Evolutionary conservation across 495 filamentous ascomycete species (phyloP), one percentile per base, ranked within the genome.

Genomic region (Aspergillus biplanus): DNA sequence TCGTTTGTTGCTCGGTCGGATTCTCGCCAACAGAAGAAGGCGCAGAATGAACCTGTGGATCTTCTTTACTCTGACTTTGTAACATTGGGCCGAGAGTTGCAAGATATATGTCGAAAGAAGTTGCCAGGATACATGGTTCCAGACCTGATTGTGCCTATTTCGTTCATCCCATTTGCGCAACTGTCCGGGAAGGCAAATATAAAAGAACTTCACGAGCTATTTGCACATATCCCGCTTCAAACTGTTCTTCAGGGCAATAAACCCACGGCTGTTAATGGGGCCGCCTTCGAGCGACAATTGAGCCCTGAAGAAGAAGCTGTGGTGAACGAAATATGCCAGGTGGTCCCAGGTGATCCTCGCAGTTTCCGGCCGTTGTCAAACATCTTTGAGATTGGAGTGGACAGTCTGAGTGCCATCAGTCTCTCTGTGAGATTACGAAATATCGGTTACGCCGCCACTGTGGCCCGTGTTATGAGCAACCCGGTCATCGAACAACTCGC

Each of bases 391-490:
- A 63, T 73, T 31, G 75, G 75, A 8, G 42, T 78, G n/a, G 75
- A 78, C 58, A 78, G 75, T 58, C 61, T 78, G 7, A 76, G 67
- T 21, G 75, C 68, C 16, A 78, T 78, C 21, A 89, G 86, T 65
- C 78, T 92, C 3, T 85, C 89, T 2, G 84, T 90, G 5, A 80
- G 83, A 53, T 78, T 94, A 15, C 86, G 85, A 61, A 80, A 74
- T 47, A 69, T 73, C 13, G 85, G 83, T 0, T 80, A 92, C 39
- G 68, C 74, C 0, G 66, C 92, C 52, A 82, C 85, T 21, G 83
- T 91, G 7, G 87, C 89, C 64, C 74, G 73, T 33, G 82, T 96
- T 34, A 86, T 94, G 83, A 85, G 80, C 63, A 83, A 79, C 34
- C 85, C 87, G 18, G 88, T 87, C 0, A 83, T 94, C 39, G 71